phyloP scores from a whole-genome alignment of 257 asterid species.

The Scutellaria galericulata region DNA sequence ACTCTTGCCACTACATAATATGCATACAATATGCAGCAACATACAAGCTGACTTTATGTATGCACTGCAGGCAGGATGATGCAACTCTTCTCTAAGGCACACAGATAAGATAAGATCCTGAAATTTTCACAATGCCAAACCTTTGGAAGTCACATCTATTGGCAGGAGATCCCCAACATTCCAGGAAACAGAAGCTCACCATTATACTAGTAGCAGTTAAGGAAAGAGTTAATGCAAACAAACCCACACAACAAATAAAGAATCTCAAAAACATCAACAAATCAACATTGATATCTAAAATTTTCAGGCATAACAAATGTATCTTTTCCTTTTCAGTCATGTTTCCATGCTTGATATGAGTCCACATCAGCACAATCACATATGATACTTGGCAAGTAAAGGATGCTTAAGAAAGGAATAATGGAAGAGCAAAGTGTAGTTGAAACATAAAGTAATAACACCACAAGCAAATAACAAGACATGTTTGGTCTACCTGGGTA shows the following conservation, averaged over 20 bases:
- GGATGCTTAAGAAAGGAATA: slow-evolving; percentile 8
- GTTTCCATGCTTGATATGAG: background rate
- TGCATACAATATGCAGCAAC: no score
- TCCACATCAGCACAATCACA: slow-evolving; percentile 27
- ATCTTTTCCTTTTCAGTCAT: slow-evolving; percentile 27
- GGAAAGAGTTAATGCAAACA: slow-evolving; percentile 37
- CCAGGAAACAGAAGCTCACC: slow-evolving; percentile 46
- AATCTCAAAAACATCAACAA: slow-evolving; percentile 17
- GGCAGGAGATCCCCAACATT: slow-evolving; percentile 55
- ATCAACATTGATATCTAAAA: slow-evolving; percentile 23
- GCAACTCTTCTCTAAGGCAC: slow-evolving; percentile 40
- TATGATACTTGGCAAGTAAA: slow-evolving; percentile 17
- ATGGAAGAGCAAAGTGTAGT: slow-evolving; percentile 19
- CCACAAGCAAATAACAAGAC: slow-evolving; percentile 30
- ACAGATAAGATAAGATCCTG: slow-evolving; percentile 39
- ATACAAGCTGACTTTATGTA: slow-evolving; percentile 16
- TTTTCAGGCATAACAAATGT: slow-evolving; percentile 13
- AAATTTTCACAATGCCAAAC: slow-evolving; percentile 47
- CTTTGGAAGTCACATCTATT: slow-evolving; percentile 48
- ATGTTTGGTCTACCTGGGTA: slow-evolving; percentile 26
- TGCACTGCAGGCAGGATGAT: slow-evolving; percentile 45
- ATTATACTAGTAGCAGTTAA: slow-evolving; percentile 50
- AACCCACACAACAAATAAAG: slow-evolving; percentile 22
- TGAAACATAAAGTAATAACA: slow-evolving; percentile 12
- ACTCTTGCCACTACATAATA: no score